Base-by-base conservation (phyloP, 495 filamentous ascomycete species). In the Aspergillus affinis region DNA sequence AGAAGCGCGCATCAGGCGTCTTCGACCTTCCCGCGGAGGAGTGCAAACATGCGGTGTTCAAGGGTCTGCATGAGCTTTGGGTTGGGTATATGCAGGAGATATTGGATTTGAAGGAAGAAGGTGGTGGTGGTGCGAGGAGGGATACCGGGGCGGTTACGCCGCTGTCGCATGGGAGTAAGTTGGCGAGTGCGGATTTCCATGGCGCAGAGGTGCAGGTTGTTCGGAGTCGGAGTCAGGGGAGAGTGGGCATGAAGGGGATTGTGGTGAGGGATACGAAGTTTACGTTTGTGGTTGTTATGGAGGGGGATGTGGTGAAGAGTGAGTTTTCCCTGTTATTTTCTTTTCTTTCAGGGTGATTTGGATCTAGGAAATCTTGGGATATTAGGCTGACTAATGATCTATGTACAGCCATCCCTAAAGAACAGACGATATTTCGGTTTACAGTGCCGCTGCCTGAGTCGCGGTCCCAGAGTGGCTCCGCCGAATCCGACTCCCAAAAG, bases 231-330 rank as follows among this genome's bases (percentile, higher is more conserved):
- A 96, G 90, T 77, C 84, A 87, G 47, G 85, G 88, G 47, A 77
- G 93, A 56, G 94, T 98, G 5, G 93, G 94, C 0, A 66, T 92
- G 48, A 84, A 76, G 64, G 94, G 94, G 15, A 92, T 97, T 68
- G 90, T 97, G 65, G 83, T 96, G 19, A 86, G 90, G 69, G 94
- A 98, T 78, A 86, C 89, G 30, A 92, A 88, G 72, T 91, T 89
- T 71, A 85, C 86, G 12, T 94, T 97, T 76, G 88, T 93, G 72
- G 69, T 98, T 64, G 80, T 98, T 30, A 94, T 87, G 18, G 75
- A 75, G 75, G 70, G 72, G 65, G 78, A 82, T 67, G 79, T 79
- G 58, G 68, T 94, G 55, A 84, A 87, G 71, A 77, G 89, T 85
- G 55, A 79, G 79, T 74, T 55, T 45, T 3, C 23, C 23, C 55